Evolutionary conservation across 2,329 filamentous ascomycete genomes (phyloP), one percentile per base, ranked within the genome.

Genomic region (Akanthomyces muscarius): DNA sequence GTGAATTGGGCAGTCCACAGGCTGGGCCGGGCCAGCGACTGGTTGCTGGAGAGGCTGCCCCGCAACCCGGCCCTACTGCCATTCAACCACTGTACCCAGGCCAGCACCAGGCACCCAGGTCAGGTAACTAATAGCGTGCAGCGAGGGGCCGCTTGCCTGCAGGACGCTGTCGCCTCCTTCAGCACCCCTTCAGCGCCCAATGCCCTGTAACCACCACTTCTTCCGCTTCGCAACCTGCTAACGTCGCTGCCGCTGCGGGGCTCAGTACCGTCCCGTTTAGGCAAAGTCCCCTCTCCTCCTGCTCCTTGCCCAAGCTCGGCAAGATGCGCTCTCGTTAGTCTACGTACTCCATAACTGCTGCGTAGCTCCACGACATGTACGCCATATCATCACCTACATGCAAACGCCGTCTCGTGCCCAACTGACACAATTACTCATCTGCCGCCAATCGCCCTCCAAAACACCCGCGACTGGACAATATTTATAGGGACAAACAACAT

Each of bases 361-460:
- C 38, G 30, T 16, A 59, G 56, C 56, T 59, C 56, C 56, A 59
- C 23, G 18, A 10, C 45, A 53, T 52, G 58, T 53, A 61, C 48
- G 48, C 58, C 48, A 53, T 60, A 60, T 53, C 48, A 61, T 38
- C 58, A 53, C 58, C 48, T 45, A 61, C 58, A 61, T 61, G 41
- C 48, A 23, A 50, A 61, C 48, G 7, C 28, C 28, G 48, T 61
- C 58, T 61, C 58, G 58, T 61, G 58, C 58, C 30, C 28, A 53
- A 5, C 38, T 18, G 25, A 38, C 36, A 30, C 45, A 36, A 33
- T 18, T 38, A 33, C 21, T 50, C 33, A 52, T 42, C 28, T 36
- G 14, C 23, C 18, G 7, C 41, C 25, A 53, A 44, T 45, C 25
- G 38, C 11, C 18, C n/a, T 25, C 25, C 48, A 14, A 23, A 53